These are phyloP conservation scores for Suhomyces atakaporum DNA, from an alignment of 1,139 yeast genomes.

Conservation along the genomic window DNA sequence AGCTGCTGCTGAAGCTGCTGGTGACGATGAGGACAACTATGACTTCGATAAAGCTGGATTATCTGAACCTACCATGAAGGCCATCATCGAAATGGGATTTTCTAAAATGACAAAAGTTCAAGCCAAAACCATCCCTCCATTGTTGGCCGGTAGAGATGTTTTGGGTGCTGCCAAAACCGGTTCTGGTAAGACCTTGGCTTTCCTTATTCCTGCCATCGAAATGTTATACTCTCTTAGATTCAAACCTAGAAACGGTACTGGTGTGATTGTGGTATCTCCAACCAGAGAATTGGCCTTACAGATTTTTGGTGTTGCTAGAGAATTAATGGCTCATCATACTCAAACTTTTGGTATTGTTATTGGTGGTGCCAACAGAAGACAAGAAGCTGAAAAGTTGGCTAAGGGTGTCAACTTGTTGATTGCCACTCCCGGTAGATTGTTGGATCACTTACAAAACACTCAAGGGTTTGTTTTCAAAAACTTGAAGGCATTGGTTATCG, in stretches of 20 bases:
- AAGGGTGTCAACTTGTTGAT: conserved; percentile 92
- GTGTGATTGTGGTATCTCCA: conserved; percentile 84
- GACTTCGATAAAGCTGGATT: conserved; percentile 57
- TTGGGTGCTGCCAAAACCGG: conserved; percentile 98
- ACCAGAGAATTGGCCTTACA: conserved; percentile 94
- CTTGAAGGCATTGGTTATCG: conserved; percentile 89
- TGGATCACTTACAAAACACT: conserved; percentile 96
- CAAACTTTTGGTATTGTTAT: conserved; percentile 96
- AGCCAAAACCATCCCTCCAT: conserved; percentile 91
- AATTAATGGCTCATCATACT: conserved; percentile 84
- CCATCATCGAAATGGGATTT: conserved; percentile 86
- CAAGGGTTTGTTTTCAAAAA: conserved; percentile 92
- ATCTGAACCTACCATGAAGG: conserved; percentile 77
- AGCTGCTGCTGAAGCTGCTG: conserved; percentile 31
- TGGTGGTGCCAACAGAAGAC: conserved; percentile 98
- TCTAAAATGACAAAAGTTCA: conserved; percentile 89
- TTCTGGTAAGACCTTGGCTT: conserved; percentile 95
- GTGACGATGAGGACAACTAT: conserved; percentile 39
- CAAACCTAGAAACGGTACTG: conserved; percentile 92
- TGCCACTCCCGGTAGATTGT: conserved; percentile 96
- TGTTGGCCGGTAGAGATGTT: conserved; percentile 92
- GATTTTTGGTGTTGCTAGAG: conserved; percentile 95
- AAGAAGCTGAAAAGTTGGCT: conserved; percentile 89
- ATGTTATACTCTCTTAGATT: conserved; percentile 82
- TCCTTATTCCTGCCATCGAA: conserved; percentile 92